These are phyloP conservation scores for Diacronema lutheri DNA, from an alignment of 78 protist species.

Conservation along the genomic window DNA sequence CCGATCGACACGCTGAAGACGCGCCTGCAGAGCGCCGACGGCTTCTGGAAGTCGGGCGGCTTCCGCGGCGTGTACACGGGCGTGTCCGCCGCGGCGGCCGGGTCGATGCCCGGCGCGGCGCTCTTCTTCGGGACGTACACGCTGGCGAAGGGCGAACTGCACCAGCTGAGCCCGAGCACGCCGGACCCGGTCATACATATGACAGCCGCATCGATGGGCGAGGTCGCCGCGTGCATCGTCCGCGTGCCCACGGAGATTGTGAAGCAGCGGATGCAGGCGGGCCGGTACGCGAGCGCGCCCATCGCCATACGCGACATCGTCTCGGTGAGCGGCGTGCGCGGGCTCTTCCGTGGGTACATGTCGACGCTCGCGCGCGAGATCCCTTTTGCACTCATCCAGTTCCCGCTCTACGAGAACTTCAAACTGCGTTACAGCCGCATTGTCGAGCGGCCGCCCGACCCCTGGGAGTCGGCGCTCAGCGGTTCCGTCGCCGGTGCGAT, in stretches of 20 bases:
- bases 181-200: background rate
- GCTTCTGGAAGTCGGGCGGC: slow-evolving; percentile 55
- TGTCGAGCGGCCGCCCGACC: background rate
- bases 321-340: background rate
- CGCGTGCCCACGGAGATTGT: slow-evolving; percentile 66
- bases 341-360: slow-evolving; percentile 1
- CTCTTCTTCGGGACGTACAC: slow-evolving; percentile 47
- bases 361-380: slow-evolving; percentile 48
- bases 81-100: slow-evolving; percentile 33
- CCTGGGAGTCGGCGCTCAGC: slow-evolving; percentile 21
- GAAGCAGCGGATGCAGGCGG: slow-evolving; percentile 64
- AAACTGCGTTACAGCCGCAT: background rate
- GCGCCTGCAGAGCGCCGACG: slow-evolving; percentile 46
- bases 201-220: slow-evolving; percentile 43
- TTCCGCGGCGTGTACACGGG: slow-evolving; percentile 63
- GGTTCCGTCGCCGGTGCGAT: slow-evolving; percentile 62
- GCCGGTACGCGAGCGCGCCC: background rate
- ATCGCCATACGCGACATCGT: background rate
- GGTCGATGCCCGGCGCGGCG: slow-evolving; percentile 55
- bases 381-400: slow-evolving; percentile 63
- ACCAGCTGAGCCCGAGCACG: background rate
- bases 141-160: background rate
- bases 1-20: slow-evolving; percentile 75
- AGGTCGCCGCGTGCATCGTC: slow-evolving; percentile 54
- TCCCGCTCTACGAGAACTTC: slow-evolving; percentile 59